phyloP scores from a whole-genome alignment of 164 flowering plant genomes.

The Litsea cubeba region DNA sequence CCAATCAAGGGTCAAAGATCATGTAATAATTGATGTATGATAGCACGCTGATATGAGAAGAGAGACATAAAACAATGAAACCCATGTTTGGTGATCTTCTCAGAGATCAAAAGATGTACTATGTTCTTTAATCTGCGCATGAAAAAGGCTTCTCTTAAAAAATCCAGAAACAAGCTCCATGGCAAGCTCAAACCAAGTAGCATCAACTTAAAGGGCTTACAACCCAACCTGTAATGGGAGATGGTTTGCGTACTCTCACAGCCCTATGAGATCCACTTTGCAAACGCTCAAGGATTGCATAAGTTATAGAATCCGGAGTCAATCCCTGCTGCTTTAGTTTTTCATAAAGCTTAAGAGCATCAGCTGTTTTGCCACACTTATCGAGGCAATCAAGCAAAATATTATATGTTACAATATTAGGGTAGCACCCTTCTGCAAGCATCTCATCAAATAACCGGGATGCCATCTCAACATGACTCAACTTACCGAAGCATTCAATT shows the following conservation, averaged over 20 bases:
- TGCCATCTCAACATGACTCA: constrained; percentile 80
- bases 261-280: constrained; percentile 67
- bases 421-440: constrained; percentile 69
- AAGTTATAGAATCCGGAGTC: constrained; percentile 86
- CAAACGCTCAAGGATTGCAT: constrained; percentile 66
- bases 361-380: constrained; percentile 70
- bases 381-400: constrained; percentile 92
- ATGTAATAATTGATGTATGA: neutral
- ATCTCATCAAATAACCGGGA: constrained; percentile 74
- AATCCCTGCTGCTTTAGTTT: constrained; percentile 81
- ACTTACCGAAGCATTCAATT: constrained; percentile 94
- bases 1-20: neutral
- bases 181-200: neutral
- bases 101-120: neutral
- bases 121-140: no score
- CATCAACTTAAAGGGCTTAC: constrained; percentile 70
- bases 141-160: neutral
- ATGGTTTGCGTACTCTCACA: constrained; percentile 53
- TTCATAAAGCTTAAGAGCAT: constrained; percentile 83
- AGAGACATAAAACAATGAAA: neutral
- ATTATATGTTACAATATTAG: constrained; percentile 90
- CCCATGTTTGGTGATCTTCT: neutral
- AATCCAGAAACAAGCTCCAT: no score
- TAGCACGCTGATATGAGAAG: neutral
- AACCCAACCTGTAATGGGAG: constrained; percentile 88